These are phyloP conservation scores for Ramichloridium luteum DNA, from an alignment of 2,329 filamentous ascomycete genomes.

Conservation along the genomic window DNA sequence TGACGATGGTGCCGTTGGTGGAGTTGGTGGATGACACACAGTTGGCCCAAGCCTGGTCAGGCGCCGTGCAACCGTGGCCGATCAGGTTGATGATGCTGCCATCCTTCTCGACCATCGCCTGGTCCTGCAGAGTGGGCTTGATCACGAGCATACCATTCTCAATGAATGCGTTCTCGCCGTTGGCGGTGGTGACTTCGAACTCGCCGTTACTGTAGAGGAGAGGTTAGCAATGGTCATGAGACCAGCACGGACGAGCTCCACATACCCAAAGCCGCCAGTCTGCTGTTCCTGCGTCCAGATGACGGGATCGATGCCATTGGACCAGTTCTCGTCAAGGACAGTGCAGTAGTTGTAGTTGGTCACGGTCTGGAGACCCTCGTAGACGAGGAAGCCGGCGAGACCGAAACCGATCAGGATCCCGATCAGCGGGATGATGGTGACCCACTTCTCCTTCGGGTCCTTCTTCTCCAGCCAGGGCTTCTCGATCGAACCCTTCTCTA, in stretches of 20 bases:
- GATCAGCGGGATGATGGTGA: conserved; percentile 64
- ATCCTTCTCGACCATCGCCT: conserved; percentile 51
- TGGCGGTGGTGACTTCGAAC: conserved; percentile 63
- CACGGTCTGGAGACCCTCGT: conserved; percentile 60
- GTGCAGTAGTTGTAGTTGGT: conserved; percentile 62
- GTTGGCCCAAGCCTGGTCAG: conserved; percentile 38
- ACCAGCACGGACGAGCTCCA: conserved; percentile 14
- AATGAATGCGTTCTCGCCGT: conserved; percentile 63
- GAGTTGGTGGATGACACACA: conserved; percentile 64
- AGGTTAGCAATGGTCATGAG: no score
- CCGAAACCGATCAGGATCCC: conserved; percentile 58
- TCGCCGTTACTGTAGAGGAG: conserved; percentile 66
- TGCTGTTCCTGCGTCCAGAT: conserved; percentile 67
- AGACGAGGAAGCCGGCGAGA: conserved; percentile 59
- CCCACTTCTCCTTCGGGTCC: conserved; percentile 74
- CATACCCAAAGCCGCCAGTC: conserved; percentile 64
- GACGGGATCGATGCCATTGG: conserved; percentile 39
- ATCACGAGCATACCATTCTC: conserved; percentile 58
- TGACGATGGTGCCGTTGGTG: conserved; percentile 65
- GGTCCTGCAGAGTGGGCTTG: conserved; percentile 65
- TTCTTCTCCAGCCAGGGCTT: conserved; percentile 65
- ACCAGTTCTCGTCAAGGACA: conserved; percentile 55
- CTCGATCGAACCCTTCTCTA: conserved; percentile 60
- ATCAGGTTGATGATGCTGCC: conserved; percentile 53
- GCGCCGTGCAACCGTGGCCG: conserved; percentile 55